Conservation (phyloP, 805 yeast species). For the Yarrowia bubula region DNA sequence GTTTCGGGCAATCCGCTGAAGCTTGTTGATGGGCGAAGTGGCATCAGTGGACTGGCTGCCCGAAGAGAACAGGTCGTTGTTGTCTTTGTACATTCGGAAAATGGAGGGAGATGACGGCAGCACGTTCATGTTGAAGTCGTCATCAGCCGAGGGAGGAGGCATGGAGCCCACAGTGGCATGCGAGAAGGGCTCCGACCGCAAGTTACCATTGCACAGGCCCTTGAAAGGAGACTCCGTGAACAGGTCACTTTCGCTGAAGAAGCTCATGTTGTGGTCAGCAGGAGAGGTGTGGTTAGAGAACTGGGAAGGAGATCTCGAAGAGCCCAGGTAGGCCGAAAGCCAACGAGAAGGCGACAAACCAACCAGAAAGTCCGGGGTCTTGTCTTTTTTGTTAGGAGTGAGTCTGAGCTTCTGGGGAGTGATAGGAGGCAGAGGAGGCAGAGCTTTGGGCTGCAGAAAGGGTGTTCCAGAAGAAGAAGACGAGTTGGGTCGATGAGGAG, state of each 20-base stretch:
- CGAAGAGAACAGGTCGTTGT: slow-evolving; percentile 19
- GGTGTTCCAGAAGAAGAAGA: neutral
- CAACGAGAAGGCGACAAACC: slow-evolving; percentile 21
- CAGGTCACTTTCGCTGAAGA: slow-evolving; percentile 14
- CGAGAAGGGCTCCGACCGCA: slow-evolving; percentile 2
- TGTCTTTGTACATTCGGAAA: slow-evolving; percentile 23
- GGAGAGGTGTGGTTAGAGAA: neutral
- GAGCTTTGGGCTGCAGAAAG: slow-evolving; percentile 9
- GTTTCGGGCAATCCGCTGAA: neutral
- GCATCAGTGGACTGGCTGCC: slow-evolving; percentile 12
- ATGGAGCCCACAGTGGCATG: neutral
- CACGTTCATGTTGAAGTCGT: slow-evolving; percentile 15
- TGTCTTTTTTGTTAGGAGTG: slow-evolving; percentile 14
- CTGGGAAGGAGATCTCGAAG: slow-evolving; percentile 3
- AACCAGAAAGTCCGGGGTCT: slow-evolving; percentile 17
- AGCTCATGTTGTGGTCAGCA: slow-evolving; percentile 3
- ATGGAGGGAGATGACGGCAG: slow-evolving; percentile 20
- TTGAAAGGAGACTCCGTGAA: slow-evolving; percentile 20
- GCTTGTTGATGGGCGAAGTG: slow-evolving; percentile 24
- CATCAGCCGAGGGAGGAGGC: slow-evolving; percentile 23
- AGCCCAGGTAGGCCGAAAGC: slow-evolving; percentile 17
- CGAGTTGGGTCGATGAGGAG: neutral
- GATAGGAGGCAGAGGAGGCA: slow-evolving; percentile 18
- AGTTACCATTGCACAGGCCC: neutral
- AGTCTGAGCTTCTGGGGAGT: slow-evolving; percentile 16